Base-by-base conservation (phyloP, 2,329 filamentous ascomycete genomes). In the Colletotrichum phormii region DNA sequence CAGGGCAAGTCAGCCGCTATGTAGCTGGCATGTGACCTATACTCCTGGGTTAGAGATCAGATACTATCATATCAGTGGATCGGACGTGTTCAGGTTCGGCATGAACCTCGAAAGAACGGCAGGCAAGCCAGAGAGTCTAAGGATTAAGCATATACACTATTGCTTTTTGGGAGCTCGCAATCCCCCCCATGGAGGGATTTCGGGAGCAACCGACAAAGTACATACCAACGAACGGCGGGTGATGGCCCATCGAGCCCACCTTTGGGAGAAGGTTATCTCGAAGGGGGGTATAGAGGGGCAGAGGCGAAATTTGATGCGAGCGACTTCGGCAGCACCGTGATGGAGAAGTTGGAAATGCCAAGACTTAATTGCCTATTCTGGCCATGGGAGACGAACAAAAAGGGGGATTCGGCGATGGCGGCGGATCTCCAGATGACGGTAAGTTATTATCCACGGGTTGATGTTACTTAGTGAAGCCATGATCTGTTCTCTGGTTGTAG, bases 261-360 rank as follows among this genome's bases (percentile, higher is more conserved):
- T 22, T 15, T 24, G n/a, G n/a, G 33, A 57, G 51, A 67, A 71
- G 49, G 49, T 67, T 58, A 49, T 37, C 37, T 26, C 8, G 26
- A 61, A 29, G 67, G 26, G 55, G 60, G 35, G 60, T 46, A 29
- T 35, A 31, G 66, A 51, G 49, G 58, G 22, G 66, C 59, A 51
- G 51, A 24, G 12, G 37, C 26, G 67, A n/a, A 42, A 37, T 51
- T 59, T 26, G 60, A 12, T n/a, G 51, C 58, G 54, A 59, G 61
- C 33, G 37, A 70, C 42, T 65, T 70, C 61, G 67, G 67, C 49
- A 59, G 49, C 31, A 31, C 55, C 60, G 61, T 31, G 61, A 65
- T 18, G 60, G 42, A 15, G 24, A 58, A 7, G 35, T 54, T 54
- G 63, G 24, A 33, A n/a, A 66, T 49, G 62, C 62, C 67, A 71